Base-by-base conservation (phyloP, 2,329 filamentous ascomycete genomes). In the Daldinia eschscholtzii region DNA sequence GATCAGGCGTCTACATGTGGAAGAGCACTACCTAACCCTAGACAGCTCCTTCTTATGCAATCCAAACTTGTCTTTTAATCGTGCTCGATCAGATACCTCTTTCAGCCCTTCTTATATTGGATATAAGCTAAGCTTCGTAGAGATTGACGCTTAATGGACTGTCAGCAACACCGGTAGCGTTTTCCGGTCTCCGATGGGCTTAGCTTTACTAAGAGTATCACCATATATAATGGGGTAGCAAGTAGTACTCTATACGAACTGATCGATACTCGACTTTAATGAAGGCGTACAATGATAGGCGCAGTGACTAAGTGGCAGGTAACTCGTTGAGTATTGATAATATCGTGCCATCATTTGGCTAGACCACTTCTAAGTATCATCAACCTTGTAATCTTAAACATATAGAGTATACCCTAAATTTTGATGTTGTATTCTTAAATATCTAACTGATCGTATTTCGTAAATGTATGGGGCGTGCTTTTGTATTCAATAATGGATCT, bases 31-130 rank as follows among this genome's bases (percentile, higher is more conserved):
- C 15, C n/a, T 20, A 15, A 15, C 13, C 2, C 44, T 52, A 18
- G 46, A 18, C 26, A 15, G 33, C 13, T 2, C 6, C 15, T 30
- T 33, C 7, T n/a, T 4, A n/a, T 33, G 33, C 6, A 33, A 52
- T 12, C 7, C 13, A 2, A 33, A 33, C 46, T 33, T 10, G 15
- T 1, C 6, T 33, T 30, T 52, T 33, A 12, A 48, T 39, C 30
- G 30, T 55, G 30, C 4, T 55, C 52, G 33, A 39, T 12, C 6
- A 52, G 46, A 15, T 48, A 26, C 46, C 26, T 7, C 41, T 57
- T 48, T 33, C 46, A 61, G 46, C 58, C 35, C 58, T 42, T 44
- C 30, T 15, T 28, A 53, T 53, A 53, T 61, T 33, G 28, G 46
- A 33, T 30, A 52, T 12, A n/a, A 52, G 15, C 15, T 33, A 52